Evolutionary conservation across 2,329 filamentous ascomycete genomes (phyloP).

Genomic region (Gremmenia infestans): DNA sequence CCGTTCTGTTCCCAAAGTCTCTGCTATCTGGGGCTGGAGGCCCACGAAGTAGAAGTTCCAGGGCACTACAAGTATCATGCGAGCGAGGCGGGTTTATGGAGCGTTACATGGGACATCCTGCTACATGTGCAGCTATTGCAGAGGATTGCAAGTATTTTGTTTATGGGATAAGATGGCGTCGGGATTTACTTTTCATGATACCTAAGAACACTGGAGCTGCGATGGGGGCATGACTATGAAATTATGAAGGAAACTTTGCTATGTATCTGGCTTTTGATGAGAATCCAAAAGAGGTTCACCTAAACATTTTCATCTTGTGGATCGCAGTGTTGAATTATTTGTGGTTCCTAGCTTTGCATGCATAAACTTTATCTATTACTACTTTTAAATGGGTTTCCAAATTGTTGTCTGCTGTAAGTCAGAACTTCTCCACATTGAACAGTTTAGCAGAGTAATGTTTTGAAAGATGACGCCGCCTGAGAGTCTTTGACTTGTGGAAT

Average conservation of each 20-base stretch:
- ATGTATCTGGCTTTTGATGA: background rate
- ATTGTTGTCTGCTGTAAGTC: no score
- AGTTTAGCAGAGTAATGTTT: no score
- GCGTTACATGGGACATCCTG: background rate
- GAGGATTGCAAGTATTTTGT: background rate
- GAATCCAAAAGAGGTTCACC: background rate
- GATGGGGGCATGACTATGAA: background rate
- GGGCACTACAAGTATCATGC: no score
- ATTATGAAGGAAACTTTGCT: background rate
- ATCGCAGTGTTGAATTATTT: no score
- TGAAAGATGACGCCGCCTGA: no score
- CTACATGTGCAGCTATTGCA: background rate
- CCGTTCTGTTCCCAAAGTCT: background rate
- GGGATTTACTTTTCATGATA: background rate
- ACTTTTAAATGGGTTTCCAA: no score
- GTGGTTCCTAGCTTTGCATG: no score
- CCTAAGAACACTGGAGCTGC: background rate
- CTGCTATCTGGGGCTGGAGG: constrained; percentile 7
- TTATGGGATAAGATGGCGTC: background rate
- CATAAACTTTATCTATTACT: no score
- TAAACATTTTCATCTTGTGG: no score
- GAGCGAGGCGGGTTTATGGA: background rate
- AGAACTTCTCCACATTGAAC: no score
- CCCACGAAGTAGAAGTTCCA: background rate
- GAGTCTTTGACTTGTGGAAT: no score